These are phyloP conservation scores for Leishmania mexicana DNA, from an alignment of 208 protist species.

Conservation along the genomic window DNA sequence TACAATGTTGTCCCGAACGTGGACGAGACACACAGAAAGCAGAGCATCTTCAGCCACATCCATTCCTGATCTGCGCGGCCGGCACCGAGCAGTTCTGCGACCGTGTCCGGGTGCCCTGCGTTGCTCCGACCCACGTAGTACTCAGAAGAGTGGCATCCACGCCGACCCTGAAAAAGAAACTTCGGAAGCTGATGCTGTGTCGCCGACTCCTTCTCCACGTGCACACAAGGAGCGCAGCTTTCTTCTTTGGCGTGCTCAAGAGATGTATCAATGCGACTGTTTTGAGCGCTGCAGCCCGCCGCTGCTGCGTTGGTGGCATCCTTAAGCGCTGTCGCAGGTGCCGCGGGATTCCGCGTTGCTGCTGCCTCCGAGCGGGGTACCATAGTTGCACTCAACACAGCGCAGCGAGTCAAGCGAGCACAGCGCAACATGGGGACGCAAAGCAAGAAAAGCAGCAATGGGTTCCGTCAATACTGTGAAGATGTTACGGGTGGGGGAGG, in stretches of 20 bases:
- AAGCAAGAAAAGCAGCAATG: neutral
- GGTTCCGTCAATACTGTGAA: neutral
- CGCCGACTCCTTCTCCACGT: neutral
- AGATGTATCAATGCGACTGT: neutral
- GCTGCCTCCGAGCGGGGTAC: neutral
- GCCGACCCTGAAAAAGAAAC: conserved; percentile 58
- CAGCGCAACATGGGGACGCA: conserved; percentile 12
- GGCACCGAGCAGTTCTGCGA: conserved; percentile 48
- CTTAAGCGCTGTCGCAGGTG: no score
- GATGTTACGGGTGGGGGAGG: neutral
- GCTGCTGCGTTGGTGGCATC: neutral
- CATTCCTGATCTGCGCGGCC: conserved; percentile 79
- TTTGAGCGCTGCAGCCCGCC: neutral
- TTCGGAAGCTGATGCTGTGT: neutral
- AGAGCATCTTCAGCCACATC: conserved; percentile 85
- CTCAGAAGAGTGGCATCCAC: conserved; percentile 42
- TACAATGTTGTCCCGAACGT: conserved; percentile 76
- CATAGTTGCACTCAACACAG: conserved; percentile 7
- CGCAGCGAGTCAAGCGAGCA: conserved; percentile 6
- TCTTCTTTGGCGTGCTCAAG: conserved; percentile 12
- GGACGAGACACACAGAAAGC: conserved; percentile 74
- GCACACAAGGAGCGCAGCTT: neutral
- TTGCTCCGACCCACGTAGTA: conserved; percentile 60
- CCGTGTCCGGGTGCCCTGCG: conserved; percentile 61
- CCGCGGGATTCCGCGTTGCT: neutral